Conservation (phyloP, 2,329 filamentous ascomycete species). For the Nigrospora sphaerica region DNA sequence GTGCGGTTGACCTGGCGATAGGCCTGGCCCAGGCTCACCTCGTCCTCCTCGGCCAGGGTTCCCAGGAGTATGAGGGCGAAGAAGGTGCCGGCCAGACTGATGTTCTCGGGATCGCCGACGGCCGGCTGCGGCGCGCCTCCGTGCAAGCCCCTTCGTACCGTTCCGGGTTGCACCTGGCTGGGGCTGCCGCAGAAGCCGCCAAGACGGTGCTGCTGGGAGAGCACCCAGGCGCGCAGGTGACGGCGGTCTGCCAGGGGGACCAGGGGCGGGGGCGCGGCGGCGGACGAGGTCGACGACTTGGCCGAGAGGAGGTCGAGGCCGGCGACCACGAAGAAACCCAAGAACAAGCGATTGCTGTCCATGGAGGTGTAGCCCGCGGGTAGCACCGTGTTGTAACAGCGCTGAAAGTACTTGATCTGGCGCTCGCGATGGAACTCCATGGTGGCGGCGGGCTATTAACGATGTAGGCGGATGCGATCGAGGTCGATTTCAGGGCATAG, state of each 20-base stretch:
- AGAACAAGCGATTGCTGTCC: constrained; percentile 83
- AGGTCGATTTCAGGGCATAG: too few species aligned
- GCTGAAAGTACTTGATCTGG: constrained; percentile 88
- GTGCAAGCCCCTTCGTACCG: constrained; percentile 18
- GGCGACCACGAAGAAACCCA: constrained; percentile 83
- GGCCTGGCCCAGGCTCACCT: constrained; percentile 31
- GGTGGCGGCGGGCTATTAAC: not conserved
- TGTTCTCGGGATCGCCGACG: constrained; percentile 33
- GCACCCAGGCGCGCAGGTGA: constrained; percentile 65
- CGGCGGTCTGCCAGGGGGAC: constrained; percentile 36
- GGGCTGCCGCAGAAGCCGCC: constrained; percentile 89
- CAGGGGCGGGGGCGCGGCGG: constrained; percentile 51
- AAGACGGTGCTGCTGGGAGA: constrained; percentile 74
- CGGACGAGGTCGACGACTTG: constrained; percentile 39
- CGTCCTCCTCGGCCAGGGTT: constrained; percentile 32
- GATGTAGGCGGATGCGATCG: too few species aligned
- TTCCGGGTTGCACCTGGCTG: constrained; percentile 45
- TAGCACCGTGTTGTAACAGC: constrained; percentile 75
- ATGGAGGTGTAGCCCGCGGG: constrained; percentile 79
- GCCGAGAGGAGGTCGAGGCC: constrained; percentile 74
- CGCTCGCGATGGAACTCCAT: constrained; percentile 47
- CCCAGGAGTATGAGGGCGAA: constrained; percentile 76
- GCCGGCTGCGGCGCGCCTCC: constrained; percentile 33
- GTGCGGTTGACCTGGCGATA: constrained; percentile 60
- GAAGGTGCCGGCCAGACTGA: constrained; percentile 81